These are phyloP conservation scores for Salmacisia buchloeana DNA, from an alignment of 1,284 basidiomycete species.

Conservation along the genomic window DNA sequence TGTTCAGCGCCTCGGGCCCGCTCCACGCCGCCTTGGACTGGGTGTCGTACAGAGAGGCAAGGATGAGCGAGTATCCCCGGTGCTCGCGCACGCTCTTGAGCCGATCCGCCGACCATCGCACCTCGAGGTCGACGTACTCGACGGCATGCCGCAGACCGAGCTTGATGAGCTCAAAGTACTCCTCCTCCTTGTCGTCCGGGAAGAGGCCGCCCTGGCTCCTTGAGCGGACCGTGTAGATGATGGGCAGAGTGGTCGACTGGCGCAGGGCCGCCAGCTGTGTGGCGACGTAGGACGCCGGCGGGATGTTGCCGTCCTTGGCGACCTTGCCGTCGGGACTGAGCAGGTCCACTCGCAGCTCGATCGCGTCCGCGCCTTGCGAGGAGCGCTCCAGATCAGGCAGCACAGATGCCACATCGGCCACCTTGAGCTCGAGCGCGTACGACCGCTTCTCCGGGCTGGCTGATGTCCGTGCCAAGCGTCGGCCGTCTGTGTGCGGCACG, in stretches of 20 bases:
- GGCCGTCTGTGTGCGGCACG: slow-evolving; percentile 18
- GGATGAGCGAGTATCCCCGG: slow-evolving; percentile 72
- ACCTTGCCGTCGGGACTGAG: slow-evolving; percentile 58
- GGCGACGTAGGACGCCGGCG: slow-evolving; percentile 69
- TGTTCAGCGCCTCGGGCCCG: slow-evolving; percentile 58
- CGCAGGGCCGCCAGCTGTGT: slow-evolving; percentile 76
- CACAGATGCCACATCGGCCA: not conserved
- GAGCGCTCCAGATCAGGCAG: slow-evolving; percentile 68
- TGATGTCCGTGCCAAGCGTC: slow-evolving; percentile 13
- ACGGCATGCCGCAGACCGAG: slow-evolving; percentile 76
- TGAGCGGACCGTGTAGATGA: slow-evolving; percentile 87
- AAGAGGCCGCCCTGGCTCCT: slow-evolving; percentile 84
- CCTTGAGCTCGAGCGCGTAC: slow-evolving; percentile 7
- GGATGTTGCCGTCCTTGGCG: slow-evolving; percentile 57
- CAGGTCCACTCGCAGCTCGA: slow-evolving; percentile 89
- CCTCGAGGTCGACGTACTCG: slow-evolving; percentile 91
- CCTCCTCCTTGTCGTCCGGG: slow-evolving; percentile 70
- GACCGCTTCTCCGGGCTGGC: slow-evolving; percentile 2
- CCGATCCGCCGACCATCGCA: slow-evolving; percentile 64
- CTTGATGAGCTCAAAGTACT: slow-evolving; percentile 71
- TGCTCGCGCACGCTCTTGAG: slow-evolving; percentile 61
- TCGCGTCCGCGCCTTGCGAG: slow-evolving; percentile 77
- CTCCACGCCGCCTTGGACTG: slow-evolving; percentile 79
- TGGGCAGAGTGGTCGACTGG: slow-evolving; percentile 70
- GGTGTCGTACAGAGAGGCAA: slow-evolving; percentile 94